Percentiles rank a stretch among this genome's conserved stretches.
Conservation (phyloP, 208 protist genomes). For the Trypanosoma congolense region DNA sequence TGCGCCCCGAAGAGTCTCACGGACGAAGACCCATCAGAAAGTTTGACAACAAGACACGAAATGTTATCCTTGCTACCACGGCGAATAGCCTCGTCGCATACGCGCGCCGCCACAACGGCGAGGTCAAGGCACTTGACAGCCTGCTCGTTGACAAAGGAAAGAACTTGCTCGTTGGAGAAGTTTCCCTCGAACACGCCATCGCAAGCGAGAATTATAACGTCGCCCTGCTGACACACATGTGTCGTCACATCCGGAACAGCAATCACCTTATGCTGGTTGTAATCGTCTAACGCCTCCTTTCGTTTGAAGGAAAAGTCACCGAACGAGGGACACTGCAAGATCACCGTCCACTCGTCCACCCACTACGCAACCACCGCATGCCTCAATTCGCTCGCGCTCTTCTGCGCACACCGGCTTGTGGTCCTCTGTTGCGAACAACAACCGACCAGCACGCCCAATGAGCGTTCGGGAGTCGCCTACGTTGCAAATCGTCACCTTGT, state of each 20-base stretch:
- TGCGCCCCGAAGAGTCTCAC: constrained; percentile 38
- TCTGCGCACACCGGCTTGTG: constrained; percentile 83
- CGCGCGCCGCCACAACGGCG: constrained; percentile 64
- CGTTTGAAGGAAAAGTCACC: constrained; percentile 92
- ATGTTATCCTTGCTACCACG: constrained; percentile 91
- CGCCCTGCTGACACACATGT: constrained; percentile 53
- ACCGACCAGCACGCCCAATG: constrained; percentile 47
- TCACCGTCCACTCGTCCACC: constrained; percentile 89
- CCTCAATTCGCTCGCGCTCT: constrained; percentile 82
- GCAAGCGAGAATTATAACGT: constrained; percentile 84
- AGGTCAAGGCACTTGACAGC: constrained; percentile 60
- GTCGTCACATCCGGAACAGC: constrained; percentile 77
- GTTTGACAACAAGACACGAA: constrained; percentile 77
- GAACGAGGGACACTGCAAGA: constrained; percentile 89
- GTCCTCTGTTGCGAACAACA: constrained; percentile 80
- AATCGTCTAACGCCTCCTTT: constrained; percentile 33
- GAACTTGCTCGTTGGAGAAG: constrained; percentile 86
- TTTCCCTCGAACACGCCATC: constrained; percentile 89
- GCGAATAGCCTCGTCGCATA: constrained; percentile 85
- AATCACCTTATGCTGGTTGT: constrained; percentile 84
- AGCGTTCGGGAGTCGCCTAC: constrained; percentile 90
- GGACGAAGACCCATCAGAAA: constrained; percentile 56
- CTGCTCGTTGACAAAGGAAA: constrained; percentile 61
- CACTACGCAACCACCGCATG: constrained; percentile 81
- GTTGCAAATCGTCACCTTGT: constrained; percentile 69